Conservation (phyloP, 331 rosid genomes). For the Cydonia oblonga region DNA sequence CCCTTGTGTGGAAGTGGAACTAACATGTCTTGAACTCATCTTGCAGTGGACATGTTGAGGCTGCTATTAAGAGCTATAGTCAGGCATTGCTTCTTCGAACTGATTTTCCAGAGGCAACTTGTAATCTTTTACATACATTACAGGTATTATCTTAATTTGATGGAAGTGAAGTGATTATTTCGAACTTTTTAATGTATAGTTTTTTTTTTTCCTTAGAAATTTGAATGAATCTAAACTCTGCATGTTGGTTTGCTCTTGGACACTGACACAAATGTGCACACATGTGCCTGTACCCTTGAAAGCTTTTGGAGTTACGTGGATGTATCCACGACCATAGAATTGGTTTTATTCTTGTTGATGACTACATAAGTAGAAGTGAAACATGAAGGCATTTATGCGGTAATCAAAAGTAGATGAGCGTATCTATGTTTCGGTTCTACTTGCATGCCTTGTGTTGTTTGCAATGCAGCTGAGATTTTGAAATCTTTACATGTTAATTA, state of each 20-base stretch:
- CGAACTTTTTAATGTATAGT: not conserved
- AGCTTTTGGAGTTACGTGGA: not conserved
- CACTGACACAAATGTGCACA: not conserved
- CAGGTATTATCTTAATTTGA: conserved; percentile 40
- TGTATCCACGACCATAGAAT: not conserved
- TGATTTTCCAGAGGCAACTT: conserved; percentile 97
- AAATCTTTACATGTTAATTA: not conserved
- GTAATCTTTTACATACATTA: conserved; percentile 92
- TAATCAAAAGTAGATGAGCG: not conserved
- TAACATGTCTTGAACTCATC: not conserved
- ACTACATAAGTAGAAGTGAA: not conserved
- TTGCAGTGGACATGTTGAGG: conserved; percentile 91
- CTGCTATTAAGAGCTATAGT: conserved; percentile 76
- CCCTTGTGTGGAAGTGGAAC: not conserved
- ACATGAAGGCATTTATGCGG: not conserved
- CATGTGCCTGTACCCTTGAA: not conserved
- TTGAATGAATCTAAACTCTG: not conserved
- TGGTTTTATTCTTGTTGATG: not conserved
- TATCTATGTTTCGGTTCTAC: too few relatives aligned
- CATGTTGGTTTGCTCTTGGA: not conserved
- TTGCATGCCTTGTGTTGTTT: not conserved
- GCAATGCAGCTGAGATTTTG: not conserved
- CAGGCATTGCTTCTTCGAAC: conserved; percentile 77
- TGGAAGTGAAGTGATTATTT: not conserved
- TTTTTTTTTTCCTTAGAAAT: not conserved